A percentile compares a stretch with the other conserved stretches of the same genome.
These are phyloP conservation scores for Colletotrichum gigasporum DNA, from an alignment of 2,329 filamentous ascomycete species.

Conservation along the genomic window DNA sequence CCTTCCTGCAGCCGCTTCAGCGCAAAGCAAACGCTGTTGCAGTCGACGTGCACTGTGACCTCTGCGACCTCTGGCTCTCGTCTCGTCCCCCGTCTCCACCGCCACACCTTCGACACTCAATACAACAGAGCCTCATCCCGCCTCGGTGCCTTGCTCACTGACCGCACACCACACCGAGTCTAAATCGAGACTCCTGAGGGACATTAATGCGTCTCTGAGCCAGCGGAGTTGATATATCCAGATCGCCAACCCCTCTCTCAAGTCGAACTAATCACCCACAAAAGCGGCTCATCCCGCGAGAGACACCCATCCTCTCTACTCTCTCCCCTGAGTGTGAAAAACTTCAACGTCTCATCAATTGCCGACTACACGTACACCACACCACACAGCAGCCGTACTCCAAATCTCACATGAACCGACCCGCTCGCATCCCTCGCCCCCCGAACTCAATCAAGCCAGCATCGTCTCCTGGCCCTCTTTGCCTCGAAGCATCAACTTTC, in stretches of 20 bases:
- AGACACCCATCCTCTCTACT: background rate
- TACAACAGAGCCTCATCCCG: background rate
- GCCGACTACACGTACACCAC: constrained; percentile 5
- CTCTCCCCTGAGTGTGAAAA: constrained; percentile 11
- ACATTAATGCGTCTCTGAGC: no score
- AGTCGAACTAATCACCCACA: background rate
- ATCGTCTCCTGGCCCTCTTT: no score
- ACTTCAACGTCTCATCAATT: constrained; percentile 12
- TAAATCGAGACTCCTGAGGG: no score
- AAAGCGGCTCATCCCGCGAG: constrained; percentile 11
- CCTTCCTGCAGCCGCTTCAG: no score
- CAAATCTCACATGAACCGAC: background rate
- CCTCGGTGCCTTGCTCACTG: no score
- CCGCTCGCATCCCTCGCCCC: background rate
- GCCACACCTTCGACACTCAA: background rate
- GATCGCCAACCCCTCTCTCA: background rate
- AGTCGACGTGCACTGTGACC: no score
- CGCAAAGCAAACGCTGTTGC: no score
- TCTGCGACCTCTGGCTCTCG: no score
- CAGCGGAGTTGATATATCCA: no score
- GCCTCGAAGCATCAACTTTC: no score
- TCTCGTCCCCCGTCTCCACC: background rate
- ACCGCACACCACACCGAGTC: no score
- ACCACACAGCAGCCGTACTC: background rate
- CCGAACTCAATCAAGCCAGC: no score